Evolutionary conservation across 805 yeast species (phyloP).

Genomic region (Yarrowia alimentaria): DNA sequence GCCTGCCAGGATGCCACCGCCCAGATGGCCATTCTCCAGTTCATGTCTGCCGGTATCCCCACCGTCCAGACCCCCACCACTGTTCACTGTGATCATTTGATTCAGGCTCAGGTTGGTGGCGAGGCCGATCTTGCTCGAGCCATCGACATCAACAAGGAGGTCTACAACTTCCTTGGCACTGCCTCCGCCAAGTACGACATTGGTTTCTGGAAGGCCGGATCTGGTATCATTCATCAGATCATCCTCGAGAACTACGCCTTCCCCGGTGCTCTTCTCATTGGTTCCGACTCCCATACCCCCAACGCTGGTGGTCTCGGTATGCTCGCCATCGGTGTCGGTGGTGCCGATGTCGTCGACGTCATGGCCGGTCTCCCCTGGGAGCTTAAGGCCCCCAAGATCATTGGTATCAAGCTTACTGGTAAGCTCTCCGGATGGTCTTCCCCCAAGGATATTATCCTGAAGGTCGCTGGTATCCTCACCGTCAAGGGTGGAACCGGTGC

Average conservation of each 20-base stretch:
- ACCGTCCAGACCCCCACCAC: slow-evolving; percentile 92
- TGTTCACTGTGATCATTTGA: slow-evolving; percentile 96
- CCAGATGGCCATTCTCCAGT: slow-evolving; percentile 95
- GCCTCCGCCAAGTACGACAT: slow-evolving; percentile 94
- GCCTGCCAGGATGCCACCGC: slow-evolving; percentile 99
- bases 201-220: slow-evolving; percentile 99
- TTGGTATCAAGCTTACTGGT: slow-evolving; percentile 95
- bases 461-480: slow-evolving; percentile 89
- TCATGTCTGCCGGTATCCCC: slow-evolving; percentile 92
- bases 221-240: slow-evolving; percentile 97
- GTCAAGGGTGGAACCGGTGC: slow-evolving; percentile 98
- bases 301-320: slow-evolving; percentile 98
- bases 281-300: slow-evolving; percentile 97
- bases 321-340: slow-evolving; percentile 98
- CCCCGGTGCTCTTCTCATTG: slow-evolving; percentile 95
- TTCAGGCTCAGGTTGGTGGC: slow-evolving; percentile 94
- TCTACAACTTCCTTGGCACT: slow-evolving; percentile 82
- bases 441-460: slow-evolving; percentile 92
- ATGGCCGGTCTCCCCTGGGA: slow-evolving; percentile 96
- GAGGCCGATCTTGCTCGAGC: slow-evolving; percentile 81
- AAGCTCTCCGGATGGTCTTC: slow-evolving; percentile 92
- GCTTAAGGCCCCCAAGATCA: slow-evolving; percentile 91
- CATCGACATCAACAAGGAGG: slow-evolving; percentile 87
- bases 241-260: slow-evolving; percentile 94
- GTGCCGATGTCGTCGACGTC: slow-evolving; percentile 98